Evolutionary conservation across 495 filamentous ascomycete species (phyloP).

Genomic region (Aspergillus affinis): DNA sequence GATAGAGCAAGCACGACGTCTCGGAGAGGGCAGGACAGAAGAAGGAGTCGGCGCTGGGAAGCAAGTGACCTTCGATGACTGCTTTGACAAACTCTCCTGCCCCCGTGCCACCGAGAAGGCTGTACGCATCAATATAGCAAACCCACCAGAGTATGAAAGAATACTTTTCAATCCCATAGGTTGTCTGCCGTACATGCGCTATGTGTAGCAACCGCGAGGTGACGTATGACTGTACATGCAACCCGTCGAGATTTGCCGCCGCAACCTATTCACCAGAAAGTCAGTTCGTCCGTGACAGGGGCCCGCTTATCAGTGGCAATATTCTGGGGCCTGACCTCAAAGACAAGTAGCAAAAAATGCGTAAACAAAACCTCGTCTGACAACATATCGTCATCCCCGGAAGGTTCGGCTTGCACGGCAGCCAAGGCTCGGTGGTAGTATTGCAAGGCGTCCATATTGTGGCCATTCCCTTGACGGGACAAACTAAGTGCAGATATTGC

Average conservation of each 20-base stretch:
- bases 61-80: constrained; percentile 49
- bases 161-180: constrained; percentile 47
- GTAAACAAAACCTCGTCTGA: constrained; percentile 59
- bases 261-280: constrained; percentile 36
- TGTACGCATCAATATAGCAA: constrained; percentile 56
- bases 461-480: constrained; percentile 44
- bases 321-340: constrained; percentile 47
- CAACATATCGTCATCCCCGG: constrained; percentile 48
- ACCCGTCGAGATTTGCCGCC: constrained; percentile 42
- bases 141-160: constrained; percentile 57
- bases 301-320: neutral
- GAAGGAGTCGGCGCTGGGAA: constrained; percentile 40
- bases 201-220: constrained; percentile 55
- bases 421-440: constrained; percentile 58
- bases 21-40: constrained; percentile 30
- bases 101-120: constrained; percentile 54
- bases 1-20: constrained; percentile 33
- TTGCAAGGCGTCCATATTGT: constrained; percentile 50
- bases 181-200: constrained; percentile 44
- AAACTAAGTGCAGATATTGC: constrained; percentile 58
- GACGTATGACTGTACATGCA: constrained; percentile 57
- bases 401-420: constrained; percentile 46
- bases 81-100: constrained; percentile 50
- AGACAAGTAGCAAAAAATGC: constrained; percentile 60
- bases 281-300: neutral